Evolutionary conservation across 805 yeast genomes (phyloP).

Genomic region (Candida koratica): DNA sequence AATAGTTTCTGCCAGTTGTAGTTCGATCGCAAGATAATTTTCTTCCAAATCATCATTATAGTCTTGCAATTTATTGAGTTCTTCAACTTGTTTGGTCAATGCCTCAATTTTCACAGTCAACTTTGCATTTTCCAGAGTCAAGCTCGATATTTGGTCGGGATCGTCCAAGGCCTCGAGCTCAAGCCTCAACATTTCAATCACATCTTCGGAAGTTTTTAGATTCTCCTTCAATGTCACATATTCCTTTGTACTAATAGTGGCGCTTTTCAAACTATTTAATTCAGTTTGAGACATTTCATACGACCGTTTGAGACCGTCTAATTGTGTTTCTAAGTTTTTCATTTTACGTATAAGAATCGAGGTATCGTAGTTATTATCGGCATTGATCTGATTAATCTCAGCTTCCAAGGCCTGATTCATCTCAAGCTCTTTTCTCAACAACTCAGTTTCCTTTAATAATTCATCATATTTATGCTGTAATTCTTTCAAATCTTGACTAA

Average conservation of each 20-base stretch:
- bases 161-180: slow-evolving; percentile 33
- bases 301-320: slow-evolving; percentile 17
- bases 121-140: slow-evolving; percentile 34
- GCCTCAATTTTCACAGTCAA: slow-evolving; percentile 29
- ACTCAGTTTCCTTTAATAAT: slow-evolving; percentile 27
- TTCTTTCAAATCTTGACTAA: slow-evolving; percentile 22
- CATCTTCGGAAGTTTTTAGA: slow-evolving; percentile 20
- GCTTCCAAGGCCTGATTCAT: slow-evolving; percentile 34
- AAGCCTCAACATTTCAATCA: slow-evolving; percentile 25
- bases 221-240: slow-evolving; percentile 30
- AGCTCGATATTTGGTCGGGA: slow-evolving; percentile 34
- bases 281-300: slow-evolving; percentile 7
- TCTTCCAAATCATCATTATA: slow-evolving; percentile 50
- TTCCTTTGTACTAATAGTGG: slow-evolving; percentile 19
- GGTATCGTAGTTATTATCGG: slow-evolving; percentile 4
- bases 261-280: slow-evolving; percentile 2
- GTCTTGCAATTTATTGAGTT: slow-evolving; percentile 47
- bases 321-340: slow-evolving; percentile 39
- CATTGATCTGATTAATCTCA: slow-evolving; percentile 18
- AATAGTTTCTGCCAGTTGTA: slow-evolving; percentile 40
- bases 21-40: slow-evolving; percentile 40
- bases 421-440: slow-evolving; percentile 34
- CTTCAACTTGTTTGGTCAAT: slow-evolving; percentile 38
- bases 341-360: slow-evolving; percentile 26
- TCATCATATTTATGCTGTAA: slow-evolving; percentile 28